Evolutionary conservation across 148 eudicot genomes (phyloP), one percentile per base, ranked within the genome.

Genomic region (Cornus suecica): DNA sequence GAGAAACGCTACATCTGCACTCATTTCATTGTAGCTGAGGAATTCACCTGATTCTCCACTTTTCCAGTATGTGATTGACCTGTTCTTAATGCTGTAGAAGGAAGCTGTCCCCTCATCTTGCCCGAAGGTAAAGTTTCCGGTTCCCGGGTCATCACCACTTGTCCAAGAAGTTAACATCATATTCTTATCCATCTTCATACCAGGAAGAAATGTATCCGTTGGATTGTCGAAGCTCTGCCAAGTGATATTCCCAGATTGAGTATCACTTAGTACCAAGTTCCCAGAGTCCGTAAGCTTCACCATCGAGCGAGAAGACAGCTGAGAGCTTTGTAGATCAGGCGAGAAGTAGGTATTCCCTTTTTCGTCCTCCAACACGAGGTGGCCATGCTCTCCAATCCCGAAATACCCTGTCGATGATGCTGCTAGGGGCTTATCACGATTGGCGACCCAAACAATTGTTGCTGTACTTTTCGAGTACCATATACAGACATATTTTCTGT

Each of bases 381-480:
- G 67, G 48, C 84, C 85, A 73, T 70, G 78, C 25, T 54, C 23
- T 48, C 27, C 68, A 41, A 82, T 29, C 10, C 23, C 66, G 71
- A 87, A 68, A 41, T 20, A 68, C 24, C 73, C 81, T 24, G 66
- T 11, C 16, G 10, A 9, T 41, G 60, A 22, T 8, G 30, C 64
- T 10, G 8, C 7, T 32, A 84, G 9, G 45, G 90, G 87, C 0
- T 29, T 66, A 5, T 60, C 81, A 48, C 83, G 60, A 52, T 82
- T 87, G 69, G 90, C 90, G 61, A 84, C 86, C 90, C 90, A 87
- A 25, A 87, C 87, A 31, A 84, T 68, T 22, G 75, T 76, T 74
- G 37, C 58, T 37, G 51, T 22, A 28, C 4, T 9, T 20, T 74
- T 74, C n/a, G n/a, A 24, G 45, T 84, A 84, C 90, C 90, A 84